phyloP scores from a whole-genome alignment of 805 yeast species.

The Ogataea populi-albae region DNA sequence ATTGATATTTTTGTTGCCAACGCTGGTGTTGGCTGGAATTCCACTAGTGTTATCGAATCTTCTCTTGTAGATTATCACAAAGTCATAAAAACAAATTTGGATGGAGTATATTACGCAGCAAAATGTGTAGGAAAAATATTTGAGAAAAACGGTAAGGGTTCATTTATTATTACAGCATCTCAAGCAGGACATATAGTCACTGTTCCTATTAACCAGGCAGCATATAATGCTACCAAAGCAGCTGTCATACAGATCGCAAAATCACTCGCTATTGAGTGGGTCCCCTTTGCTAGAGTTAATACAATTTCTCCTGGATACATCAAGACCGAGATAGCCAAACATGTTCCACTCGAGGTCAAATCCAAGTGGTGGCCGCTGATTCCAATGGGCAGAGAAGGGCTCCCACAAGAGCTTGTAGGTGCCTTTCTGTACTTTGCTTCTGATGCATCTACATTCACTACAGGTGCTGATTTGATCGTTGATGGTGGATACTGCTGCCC shows the following conservation, averaged over 20 bases:
- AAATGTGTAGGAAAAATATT: slow-evolving; percentile 43
- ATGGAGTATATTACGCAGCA: slow-evolving; percentile 47
- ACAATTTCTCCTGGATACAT: slow-evolving; percentile 47
- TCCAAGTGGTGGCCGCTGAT: slow-evolving; percentile 22
- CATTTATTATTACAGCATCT: slow-evolving; percentile 46
- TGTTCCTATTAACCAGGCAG: slow-evolving; percentile 46
- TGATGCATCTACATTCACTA: slow-evolving; percentile 44
- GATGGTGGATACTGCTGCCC: slow-evolving; percentile 41
- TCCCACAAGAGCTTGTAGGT: slow-evolving; percentile 44
- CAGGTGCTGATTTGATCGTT: slow-evolving; percentile 42
- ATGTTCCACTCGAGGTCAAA: slow-evolving; percentile 19
- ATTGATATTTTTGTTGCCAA: slow-evolving; percentile 41
- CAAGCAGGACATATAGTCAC: slow-evolving; percentile 49
- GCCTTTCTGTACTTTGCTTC: slow-evolving; percentile 50
- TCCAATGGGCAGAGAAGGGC: slow-evolving; percentile 45
- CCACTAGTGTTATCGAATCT: slow-evolving; percentile 33
- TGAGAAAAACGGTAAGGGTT: slow-evolving; percentile 39
- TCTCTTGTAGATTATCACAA: slow-evolving; percentile 24
- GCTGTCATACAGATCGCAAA: slow-evolving; percentile 41
- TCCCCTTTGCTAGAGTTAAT: slow-evolving; percentile 44
- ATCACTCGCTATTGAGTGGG: slow-evolving; percentile 44
- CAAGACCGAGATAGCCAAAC: slow-evolving; percentile 36
- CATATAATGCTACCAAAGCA: slow-evolving; percentile 43
- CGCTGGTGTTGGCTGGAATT: slow-evolving; percentile 34
- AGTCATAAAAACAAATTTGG: slow-evolving; percentile 43